Evolutionary conservation across 2,329 filamentous ascomycete genomes (phyloP), one percentile per base, ranked within the genome.

Genomic region (Fusarium sp.): DNA sequence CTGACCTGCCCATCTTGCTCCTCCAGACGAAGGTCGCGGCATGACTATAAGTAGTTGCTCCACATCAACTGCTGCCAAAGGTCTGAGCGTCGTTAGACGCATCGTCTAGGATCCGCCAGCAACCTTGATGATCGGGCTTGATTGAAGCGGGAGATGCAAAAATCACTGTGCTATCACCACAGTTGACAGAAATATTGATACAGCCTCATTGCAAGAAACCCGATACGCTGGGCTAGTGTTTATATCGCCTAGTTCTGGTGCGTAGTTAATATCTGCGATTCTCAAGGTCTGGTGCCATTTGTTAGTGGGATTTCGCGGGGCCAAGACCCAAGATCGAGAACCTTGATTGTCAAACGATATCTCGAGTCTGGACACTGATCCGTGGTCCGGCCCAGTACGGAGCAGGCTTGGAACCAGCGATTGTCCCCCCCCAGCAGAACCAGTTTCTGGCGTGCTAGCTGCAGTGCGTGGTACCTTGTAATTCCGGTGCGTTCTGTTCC

Each of bases 61-160:
- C 71, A 74, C 71, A 69, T 67, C 31, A 44, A 49, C 40, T 65
- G 64, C 67, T 73, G 57, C 71, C 71, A 66, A 66, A 69, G 67
- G 71, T 51, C 71, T 73, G 71, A 72, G 68, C 68, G 71, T 66
- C 62, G 27, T 61, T 69, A 58, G 60, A 69, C 62, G 53, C 65
- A 72, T 74, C 35, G 38, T 16, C 40, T 29, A 40, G 71, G 72
- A 51, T 74, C 62, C 66, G 62, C 65, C 49, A 27, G 51, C 59
- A 62, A 74, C 71, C 71, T 74, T 74, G 71, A 74, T 74, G 71
- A 72, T 72, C 65, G 61, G 63, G 46, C 27, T 56, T 62, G 27
- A 36, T 38, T 58, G 4, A 16, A 40, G 55, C 40, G 8, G 27
- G 49, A 31, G 24, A 40, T 59, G 27, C 42, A 22, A 31, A 31